Evolutionary conservation across 805 yeast species (phyloP), one percentile per base, ranked within the genome.

Genomic region (Candida lessepsii): DNA sequence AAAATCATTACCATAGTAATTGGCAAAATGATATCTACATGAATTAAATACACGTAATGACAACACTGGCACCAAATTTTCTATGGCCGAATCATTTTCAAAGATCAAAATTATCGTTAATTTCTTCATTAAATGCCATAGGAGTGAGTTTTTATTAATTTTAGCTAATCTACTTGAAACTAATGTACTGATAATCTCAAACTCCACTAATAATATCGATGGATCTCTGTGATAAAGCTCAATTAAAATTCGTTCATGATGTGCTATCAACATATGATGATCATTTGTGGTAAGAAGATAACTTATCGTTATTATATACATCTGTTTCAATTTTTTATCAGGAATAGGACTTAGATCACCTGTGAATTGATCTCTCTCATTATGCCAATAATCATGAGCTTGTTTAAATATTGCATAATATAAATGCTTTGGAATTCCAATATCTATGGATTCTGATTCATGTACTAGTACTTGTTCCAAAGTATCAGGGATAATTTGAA

Each of bases 121-220:
- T 42, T 57, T 57, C 42, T 58, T 61, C 35, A 66, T 43, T 50
- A 61, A 54, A 24, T 42, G 49, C 72, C 71, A 69, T 8, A 69
- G 51, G 10, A 63, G 50, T 5, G 71, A 57, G 46, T 70, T 67
- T 46, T 69, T 69, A 50, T 69, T 69, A 45, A 69, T 61, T 29
- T 64, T 49, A 29, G 51, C 48, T 29, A 65, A 39, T 20, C 57
- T 41, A 40, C 67, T 56, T 17, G 52, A 51, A 14, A 63, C 44
- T n/a, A 57, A 54, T 1, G 68, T 47, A 4, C 67, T 53, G 9
- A 67, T 50, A 4, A 66, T 37, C 5, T 65, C 67, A 29, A 60
- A 49, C 37, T 65, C 67, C 3, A 37, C 33, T 9, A 9, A 19
- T 13, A 50, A 29, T 18, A 55, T 35, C 9, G 25, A 24, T 9